Evolutionary conservation across 2,329 filamentous ascomycete genomes (phyloP).

Genomic region (Colletotrichum trifolii): DNA sequence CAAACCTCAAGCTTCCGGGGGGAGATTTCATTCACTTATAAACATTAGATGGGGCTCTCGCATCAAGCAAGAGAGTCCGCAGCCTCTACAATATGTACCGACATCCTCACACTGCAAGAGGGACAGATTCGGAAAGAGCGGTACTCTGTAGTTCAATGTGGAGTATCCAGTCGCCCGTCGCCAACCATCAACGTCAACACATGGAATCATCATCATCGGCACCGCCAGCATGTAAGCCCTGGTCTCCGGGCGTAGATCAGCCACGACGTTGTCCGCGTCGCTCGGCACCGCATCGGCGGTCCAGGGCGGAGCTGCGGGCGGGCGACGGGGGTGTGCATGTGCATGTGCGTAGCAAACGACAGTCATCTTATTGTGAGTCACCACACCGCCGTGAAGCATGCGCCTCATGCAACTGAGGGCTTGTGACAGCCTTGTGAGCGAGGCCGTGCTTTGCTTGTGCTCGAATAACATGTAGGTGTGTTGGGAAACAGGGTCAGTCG

Average conservation of each 20-base stretch:
- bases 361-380: too few species aligned
- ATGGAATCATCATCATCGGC: constrained; percentile 8
- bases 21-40: constrained; percentile 27
- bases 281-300: not conserved
- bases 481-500: too few species aligned
- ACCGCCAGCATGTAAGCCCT: constrained; percentile 16
- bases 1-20: constrained; percentile 4
- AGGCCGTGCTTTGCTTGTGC: too few species aligned
- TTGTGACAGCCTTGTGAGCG: too few species aligned
- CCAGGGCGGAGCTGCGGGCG: too few species aligned
- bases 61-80: not conserved
- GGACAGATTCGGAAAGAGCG: too few species aligned
- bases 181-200: constrained; percentile 6
- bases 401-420: too few species aligned
- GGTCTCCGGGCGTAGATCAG: not conserved
- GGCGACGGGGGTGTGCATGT: not conserved
- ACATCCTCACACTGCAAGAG: too few species aligned
- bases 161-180: not conserved
- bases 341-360: not conserved
- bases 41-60: not conserved
- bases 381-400: too few species aligned
- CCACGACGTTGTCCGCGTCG: constrained; percentile 1
- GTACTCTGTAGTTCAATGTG: not conserved
- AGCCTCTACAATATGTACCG: too few species aligned
- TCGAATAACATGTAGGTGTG: too few species aligned